Evolutionary conservation across 106 monocot genomes (phyloP).

Genomic region (Ottelia alismoides): DNA sequence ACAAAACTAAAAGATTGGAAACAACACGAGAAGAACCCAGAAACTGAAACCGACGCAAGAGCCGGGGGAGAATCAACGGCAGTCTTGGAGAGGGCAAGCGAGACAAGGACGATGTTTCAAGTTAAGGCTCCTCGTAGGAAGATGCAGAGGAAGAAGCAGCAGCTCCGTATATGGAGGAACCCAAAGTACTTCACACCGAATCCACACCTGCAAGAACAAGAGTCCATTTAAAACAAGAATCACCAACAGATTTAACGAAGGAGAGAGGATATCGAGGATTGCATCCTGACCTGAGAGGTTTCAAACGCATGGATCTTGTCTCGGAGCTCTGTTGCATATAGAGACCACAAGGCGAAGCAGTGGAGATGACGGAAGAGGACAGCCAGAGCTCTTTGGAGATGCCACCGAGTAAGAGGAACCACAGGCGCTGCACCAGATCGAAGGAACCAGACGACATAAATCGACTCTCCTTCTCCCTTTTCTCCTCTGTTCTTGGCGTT

Average conservation of each 20-base stretch:
- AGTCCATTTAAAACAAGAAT: background rate
- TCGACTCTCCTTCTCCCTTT: background rate
- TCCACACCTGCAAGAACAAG: constrained; percentile 8
- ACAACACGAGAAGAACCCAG: background rate
- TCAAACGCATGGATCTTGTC: constrained; percentile 15
- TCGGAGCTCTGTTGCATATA: background rate
- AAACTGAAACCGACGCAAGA: background rate
- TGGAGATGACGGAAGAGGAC: background rate
- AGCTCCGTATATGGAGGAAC: constrained; percentile 12
- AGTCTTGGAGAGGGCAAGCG: too few species aligned
- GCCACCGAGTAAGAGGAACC: background rate
- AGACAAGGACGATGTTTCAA: too few species aligned
- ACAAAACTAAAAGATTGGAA: background rate
- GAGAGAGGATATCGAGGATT: background rate
- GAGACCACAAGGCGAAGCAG: too few species aligned
- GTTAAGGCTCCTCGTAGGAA: too few species aligned
- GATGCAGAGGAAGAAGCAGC: constrained; percentile 5
- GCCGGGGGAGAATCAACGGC: too few species aligned
- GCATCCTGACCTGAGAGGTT: background rate
- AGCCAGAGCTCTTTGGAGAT: too few species aligned
- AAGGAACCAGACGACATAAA: constrained; percentile 1
- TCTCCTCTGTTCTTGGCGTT: too few species aligned
- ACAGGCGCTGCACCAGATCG: too few species aligned
- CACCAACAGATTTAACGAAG: too few species aligned
- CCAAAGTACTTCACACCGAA: constrained; percentile 26